phyloP scores from a whole-genome alignment of 768 basidiomycete genomes.

The Panaeolus cyanescens region DNA sequence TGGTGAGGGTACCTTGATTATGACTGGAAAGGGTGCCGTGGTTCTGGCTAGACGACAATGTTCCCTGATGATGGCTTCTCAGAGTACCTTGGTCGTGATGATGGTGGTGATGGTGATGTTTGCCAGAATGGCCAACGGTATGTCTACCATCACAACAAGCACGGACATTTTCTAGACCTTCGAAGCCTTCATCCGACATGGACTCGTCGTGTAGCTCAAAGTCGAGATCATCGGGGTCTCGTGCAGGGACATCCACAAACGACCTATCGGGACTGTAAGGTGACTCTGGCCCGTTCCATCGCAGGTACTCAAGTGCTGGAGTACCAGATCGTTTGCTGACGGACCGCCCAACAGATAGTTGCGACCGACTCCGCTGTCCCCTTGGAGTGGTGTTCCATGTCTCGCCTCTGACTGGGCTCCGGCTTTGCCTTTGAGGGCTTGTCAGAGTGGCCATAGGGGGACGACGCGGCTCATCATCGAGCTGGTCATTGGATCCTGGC shows the following conservation, averaged over 20 bases:
- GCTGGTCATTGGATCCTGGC: slow-evolving; percentile 49
- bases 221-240: slow-evolving; percentile 68
- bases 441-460: slow-evolving; percentile 34
- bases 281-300: slow-evolving; percentile 74
- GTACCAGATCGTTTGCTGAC: slow-evolving; percentile 87
- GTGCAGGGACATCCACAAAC: slow-evolving; percentile 52
- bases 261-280: slow-evolving; percentile 77
- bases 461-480: slow-evolving; percentile 55
- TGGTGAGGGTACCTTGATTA: slow-evolving; percentile 30
- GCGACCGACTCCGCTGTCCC: slow-evolving; percentile 77
- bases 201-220: slow-evolving; percentile 82
- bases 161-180: slow-evolving; percentile 93
- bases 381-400: slow-evolving; percentile 78
- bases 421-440: slow-evolving; percentile 69
- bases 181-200: slow-evolving; percentile 78
- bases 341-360: slow-evolving; percentile 72
- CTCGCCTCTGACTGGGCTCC: slow-evolving; percentile 60
- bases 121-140: slow-evolving; percentile 70
- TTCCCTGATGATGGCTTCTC: slow-evolving; percentile 24
- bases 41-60: slow-evolving; percentile 31
- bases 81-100: slow-evolving; percentile 48
- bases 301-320: slow-evolving; percentile 88
- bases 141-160: slow-evolving; percentile 89
- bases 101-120: slow-evolving; percentile 61
- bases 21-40: slow-evolving; percentile 10